Base-by-base conservation (phyloP, 306 rosid genomes). In the Arachis hypogaea region DNA sequence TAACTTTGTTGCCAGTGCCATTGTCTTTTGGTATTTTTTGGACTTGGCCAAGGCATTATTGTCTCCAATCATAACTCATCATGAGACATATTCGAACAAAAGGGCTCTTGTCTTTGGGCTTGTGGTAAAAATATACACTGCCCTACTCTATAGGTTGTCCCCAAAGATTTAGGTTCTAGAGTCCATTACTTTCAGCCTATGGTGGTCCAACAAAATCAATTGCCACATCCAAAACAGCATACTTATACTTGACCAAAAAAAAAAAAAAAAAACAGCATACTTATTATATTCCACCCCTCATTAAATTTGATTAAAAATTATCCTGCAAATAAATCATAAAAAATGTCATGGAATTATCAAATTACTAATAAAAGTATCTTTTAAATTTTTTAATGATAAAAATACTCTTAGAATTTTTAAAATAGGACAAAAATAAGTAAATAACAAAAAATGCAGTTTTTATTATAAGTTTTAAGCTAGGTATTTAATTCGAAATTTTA, bases 101-200 rank as follows among this genome's bases (percentile, higher is more conserved):
- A 4, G 40, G 30, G 29, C 8, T 1, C 9, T 75, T 60, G 68
- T 38, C 69, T 7, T 60, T 69, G 62, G 38, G 63, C 77, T 52
- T 69, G 42, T 69, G 42, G 58, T 36, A 11, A n/a, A 22, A 42
- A 56, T 11, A 74, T 52, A 44, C 47, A 67, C 59, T 70, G 18
- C 69, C 67, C 60, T 51, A 33, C 58, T 36, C 59, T 67, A 76
- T 29, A 29, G 11, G 8, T 50, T 69, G 18, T 70, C 63, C 63
- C 8, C 6, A 59, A 3, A 2, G 11, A 29, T 12, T 57, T 3
- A 56, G 12, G 18, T 28, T 57, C 38, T 50, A 64, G 5, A 73
- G 52, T 33, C 40, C 12, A 51, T 9, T n/a, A 38, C 6, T 11
- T 38, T 68, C 44, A 47, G 7, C 7, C 50, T 7, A 42, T 41